Evolutionary conservation across 2,329 filamentous ascomycete genomes (phyloP).

Genomic region (Epichloe sylvatica): DNA sequence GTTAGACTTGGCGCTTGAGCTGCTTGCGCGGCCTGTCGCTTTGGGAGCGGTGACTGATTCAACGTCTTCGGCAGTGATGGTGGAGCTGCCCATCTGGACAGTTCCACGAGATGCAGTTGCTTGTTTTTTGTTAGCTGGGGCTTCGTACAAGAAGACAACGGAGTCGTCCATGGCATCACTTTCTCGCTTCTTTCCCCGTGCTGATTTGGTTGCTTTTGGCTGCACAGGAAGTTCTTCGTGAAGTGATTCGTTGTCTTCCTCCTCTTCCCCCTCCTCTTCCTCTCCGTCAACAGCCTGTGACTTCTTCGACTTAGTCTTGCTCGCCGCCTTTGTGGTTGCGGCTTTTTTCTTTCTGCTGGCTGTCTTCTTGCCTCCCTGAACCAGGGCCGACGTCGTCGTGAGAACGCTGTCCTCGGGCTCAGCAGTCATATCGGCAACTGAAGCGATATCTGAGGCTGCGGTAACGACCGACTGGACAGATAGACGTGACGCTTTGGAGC

Average conservation of each 20-base stretch:
- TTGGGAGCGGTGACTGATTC: conserved; percentile 26
- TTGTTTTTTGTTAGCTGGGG: conserved; percentile 45
- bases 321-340: conserved; percentile 27
- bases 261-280: conserved; percentile 7
- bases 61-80: conserved; percentile 25
- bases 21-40: conserved; percentile 16
- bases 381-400: conserved; percentile 46
- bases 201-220: conserved; percentile 23
- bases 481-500: conserved; percentile 56
- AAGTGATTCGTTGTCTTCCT: conserved; percentile 19
- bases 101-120: conserved; percentile 38
- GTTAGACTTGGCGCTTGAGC: conserved; percentile 26
- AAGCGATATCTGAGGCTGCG: conserved; percentile 33
- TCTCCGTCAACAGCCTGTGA: conserved; percentile 24
- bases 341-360: conserved; percentile 39
- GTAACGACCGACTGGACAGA: conserved; percentile 45
- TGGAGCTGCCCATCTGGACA: conserved; percentile 26
- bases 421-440: conserved; percentile 31
- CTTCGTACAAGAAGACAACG: conserved; percentile 26
- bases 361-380: conserved; percentile 42
- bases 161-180: conserved; percentile 46
- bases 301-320: conserved; percentile 31
- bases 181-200: conserved; percentile 48
- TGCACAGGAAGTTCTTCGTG: conserved; percentile 13
- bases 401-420: conserved; percentile 45